phyloP scores from a whole-genome alignment of 2,329 filamentous ascomycete genomes.

The Chrysoporthe puriensis region DNA sequence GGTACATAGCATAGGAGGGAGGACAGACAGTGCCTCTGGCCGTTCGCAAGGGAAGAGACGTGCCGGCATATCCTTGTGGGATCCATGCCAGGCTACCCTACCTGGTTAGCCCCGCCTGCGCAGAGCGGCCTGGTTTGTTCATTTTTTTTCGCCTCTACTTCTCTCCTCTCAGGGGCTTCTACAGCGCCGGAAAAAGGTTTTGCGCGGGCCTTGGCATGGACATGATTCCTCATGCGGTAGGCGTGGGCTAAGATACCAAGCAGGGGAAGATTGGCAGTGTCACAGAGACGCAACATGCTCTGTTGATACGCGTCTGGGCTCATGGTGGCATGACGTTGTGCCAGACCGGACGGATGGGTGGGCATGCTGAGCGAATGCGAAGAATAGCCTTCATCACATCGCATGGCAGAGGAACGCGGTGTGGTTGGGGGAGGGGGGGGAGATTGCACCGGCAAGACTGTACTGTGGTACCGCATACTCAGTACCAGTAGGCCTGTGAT shows the following conservation, averaged over 20 bases:
- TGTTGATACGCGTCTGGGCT: slow-evolving; percentile 17
- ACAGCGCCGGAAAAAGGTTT: slow-evolving; percentile 17
- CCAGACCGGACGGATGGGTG: neutral
- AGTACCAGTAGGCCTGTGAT: neutral
- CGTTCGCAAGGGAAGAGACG: neutral
- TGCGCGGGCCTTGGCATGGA: slow-evolving; percentile 11
- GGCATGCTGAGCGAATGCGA: neutral
- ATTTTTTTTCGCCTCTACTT: neutral
- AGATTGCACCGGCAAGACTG: neutral
- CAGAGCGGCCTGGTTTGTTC: neutral
- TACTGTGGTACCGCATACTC: no score
- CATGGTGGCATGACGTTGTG: slow-evolving; percentile 16
- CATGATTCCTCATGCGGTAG: slow-evolving; percentile 18
- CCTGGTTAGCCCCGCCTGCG: neutral
- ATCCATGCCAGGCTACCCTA: neutral
- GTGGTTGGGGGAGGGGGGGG: neutral
- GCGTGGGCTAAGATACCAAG: neutral
- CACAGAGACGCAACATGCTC: slow-evolving; percentile 8
- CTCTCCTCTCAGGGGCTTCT: neutral
- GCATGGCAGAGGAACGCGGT: neutral
- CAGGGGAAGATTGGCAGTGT: slow-evolving; percentile 3
- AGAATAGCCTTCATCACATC: slow-evolving; percentile 2
- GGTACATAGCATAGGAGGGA: neutral
- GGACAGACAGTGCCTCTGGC: neutral
- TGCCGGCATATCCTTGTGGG: neutral